phyloP scores from a whole-genome alignment of 352 stramenopile species.

The Phytophthora idaei region DNA sequence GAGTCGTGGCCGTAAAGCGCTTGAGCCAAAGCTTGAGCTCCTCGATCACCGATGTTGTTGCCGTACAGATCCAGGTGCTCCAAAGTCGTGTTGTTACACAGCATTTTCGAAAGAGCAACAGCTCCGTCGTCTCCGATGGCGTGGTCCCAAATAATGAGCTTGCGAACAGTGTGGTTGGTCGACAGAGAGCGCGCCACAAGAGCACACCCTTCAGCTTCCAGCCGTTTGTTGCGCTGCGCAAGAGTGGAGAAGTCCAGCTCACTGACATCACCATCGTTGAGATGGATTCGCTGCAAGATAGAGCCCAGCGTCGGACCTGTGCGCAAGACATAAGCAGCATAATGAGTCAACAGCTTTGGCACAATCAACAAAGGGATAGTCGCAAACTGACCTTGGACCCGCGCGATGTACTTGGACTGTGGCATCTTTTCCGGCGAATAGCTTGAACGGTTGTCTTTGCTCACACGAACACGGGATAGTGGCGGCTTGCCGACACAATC shows the following conservation, averaged over 20 bases:
- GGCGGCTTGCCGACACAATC: slow-evolving; percentile 14
- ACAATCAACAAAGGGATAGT: not conserved
- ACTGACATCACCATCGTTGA: slow-evolving; percentile 66
- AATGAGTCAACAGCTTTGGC: slow-evolving; percentile 10
- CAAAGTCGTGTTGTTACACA: slow-evolving; percentile 71
- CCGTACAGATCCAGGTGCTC: slow-evolving; percentile 71
- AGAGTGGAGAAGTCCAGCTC: slow-evolving; percentile 79
- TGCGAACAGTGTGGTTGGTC: slow-evolving; percentile 64
- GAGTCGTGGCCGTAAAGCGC: slow-evolving; percentile 79
- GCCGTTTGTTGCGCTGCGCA: slow-evolving; percentile 55
- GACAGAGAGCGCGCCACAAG: slow-evolving; percentile 72
- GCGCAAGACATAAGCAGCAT: not conserved
- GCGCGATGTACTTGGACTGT: slow-evolving; percentile 10
- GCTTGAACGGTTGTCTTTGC: slow-evolving; percentile 2
- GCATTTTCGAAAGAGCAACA: slow-evolving; percentile 68
- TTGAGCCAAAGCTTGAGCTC: slow-evolving; percentile 61
- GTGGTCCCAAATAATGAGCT: slow-evolving; percentile 73
- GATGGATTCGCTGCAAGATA: slow-evolving; percentile 57
- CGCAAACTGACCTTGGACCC: slow-evolving; percentile 23
- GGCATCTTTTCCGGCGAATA: slow-evolving; percentile 11
- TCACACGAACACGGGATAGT: slow-evolving; percentile 1
- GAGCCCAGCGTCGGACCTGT: slow-evolving; percentile 60
- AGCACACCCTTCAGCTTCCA: slow-evolving; percentile 56
- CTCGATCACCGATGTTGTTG: slow-evolving; percentile 73
- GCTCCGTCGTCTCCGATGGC: slow-evolving; percentile 69